Evolutionary conservation across 2,329 filamentous ascomycete genomes (phyloP).

Genomic region (Coniochaeta sp.): DNA sequence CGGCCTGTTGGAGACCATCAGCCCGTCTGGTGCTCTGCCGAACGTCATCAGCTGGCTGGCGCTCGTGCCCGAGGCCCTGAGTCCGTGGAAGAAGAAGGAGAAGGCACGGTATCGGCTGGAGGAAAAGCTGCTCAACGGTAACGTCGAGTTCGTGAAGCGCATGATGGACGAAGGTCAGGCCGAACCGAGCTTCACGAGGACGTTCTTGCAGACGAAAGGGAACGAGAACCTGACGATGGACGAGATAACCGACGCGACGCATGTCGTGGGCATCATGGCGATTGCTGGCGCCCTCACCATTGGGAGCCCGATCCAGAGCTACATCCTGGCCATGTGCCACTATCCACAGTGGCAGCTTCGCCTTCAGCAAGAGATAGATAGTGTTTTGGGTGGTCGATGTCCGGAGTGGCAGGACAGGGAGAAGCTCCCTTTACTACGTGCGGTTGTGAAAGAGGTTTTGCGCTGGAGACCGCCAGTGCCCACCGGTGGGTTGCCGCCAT

Average conservation of each 20-base stretch:
- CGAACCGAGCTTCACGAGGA: constrained; percentile 32
- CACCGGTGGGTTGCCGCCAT: constrained; percentile 28
- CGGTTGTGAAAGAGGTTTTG: constrained; percentile 43
- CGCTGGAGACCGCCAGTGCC: constrained; percentile 49
- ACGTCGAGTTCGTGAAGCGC: constrained; percentile 27
- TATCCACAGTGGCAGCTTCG: constrained; percentile 20
- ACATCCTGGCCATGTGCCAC: constrained; percentile 26
- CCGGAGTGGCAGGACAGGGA: constrained; percentile 40
- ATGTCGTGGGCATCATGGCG: constrained; percentile 40
- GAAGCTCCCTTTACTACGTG: constrained; percentile 36
- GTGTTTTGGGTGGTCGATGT: constrained; percentile 30
- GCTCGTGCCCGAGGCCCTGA: constrained; percentile 29
- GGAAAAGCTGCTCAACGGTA: constrained; percentile 26
- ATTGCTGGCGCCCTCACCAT: constrained; percentile 38
- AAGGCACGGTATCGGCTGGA: constrained; percentile 30
- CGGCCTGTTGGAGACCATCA: constrained; percentile 37
- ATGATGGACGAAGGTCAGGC: constrained; percentile 22
- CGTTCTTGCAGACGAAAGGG: constrained; percentile 24
- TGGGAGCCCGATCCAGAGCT: constrained; percentile 35
- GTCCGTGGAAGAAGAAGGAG: constrained; percentile 39
- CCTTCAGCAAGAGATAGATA: constrained; percentile 41
- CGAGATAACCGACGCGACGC: constrained; percentile 29
- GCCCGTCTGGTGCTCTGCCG: constrained; percentile 34
- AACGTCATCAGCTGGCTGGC: constrained; percentile 31
- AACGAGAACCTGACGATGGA: constrained; percentile 18